Base-by-base conservation (phyloP, 805 yeast genomes). In the Wickerhamiella azymoides region DNA sequence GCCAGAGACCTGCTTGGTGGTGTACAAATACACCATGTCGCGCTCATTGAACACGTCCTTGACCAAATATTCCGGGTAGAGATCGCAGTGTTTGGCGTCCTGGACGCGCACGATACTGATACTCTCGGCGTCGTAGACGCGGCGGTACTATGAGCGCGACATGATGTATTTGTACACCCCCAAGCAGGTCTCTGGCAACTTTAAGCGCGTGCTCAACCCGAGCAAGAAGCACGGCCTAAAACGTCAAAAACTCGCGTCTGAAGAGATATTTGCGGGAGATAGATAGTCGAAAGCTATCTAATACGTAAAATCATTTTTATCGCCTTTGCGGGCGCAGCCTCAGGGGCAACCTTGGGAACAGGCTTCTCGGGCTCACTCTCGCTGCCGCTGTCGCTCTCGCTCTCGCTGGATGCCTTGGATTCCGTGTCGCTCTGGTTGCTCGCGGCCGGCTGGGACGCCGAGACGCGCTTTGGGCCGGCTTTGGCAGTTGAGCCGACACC, bases 191-290 rank as follows among this genome's bases (percentile, higher is more conserved):
- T 7, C 13, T 4, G 11, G 13, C 5, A 21, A 3, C 25, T 33
- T 33, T 19, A 33, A 33, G 27, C 44, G 44, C 24, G 44, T 41
- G 2, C 24, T 41, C 10, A 33, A 41, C 21, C 27, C 44, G 4
- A n/a, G 8, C 5, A 6, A 30, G 8, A 3, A 16, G 33, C 33
- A 14, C 24, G 7, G 6, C 4, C 24, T 5, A 21, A 21, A 21
- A 7, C 24, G 24, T 7, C 24, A 21, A 21, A 21, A 7, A 21
- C 7, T 21, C 6, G 39, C 5, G 3, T 13, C 17, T 4, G 18
- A 9, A 8, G n/a, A n/a, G n/a, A n/a, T n/a, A n/a, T n/a, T n/a
- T n/a, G n/a, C n/a, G n/a, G n/a, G n/a, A n/a, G n/a, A n/a, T n/a
- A n/a, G n/a, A n/a, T n/a, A n/a, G n/a, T n/a, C n/a, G n/a, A n/a